Base-by-base conservation (phyloP, 2,329 filamentous ascomycete species). In the Knufia fluminis region DNA sequence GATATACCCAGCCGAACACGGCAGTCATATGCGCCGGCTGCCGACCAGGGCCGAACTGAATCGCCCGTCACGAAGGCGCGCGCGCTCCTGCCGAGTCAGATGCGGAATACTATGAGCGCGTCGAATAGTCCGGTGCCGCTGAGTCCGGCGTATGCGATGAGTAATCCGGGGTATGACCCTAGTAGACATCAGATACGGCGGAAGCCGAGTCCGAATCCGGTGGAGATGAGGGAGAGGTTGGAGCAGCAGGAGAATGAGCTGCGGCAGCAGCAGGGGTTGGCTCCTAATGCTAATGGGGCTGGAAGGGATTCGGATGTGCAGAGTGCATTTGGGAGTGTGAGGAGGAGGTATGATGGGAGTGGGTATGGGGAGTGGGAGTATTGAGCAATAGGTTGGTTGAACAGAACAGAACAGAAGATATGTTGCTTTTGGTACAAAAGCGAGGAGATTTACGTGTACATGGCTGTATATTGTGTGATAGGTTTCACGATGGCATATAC, bases 51-150 rank as follows among this genome's bases (percentile, higher is more conserved):
- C n/a, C 44, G 35, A 40, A 49, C 20, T 39, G 46, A 38, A 50
- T 46, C 46, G 39, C 52, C 9, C 39, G 53, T 49, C 50, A 36
- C 50, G 22, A 53, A 51, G 40, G 62, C 59, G 17, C 59, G 56
- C 24, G 64, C 63, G 17, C 57, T 62, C 9, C 58, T 65, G 26
- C 60, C 64, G 28, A 64, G 59, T 47, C 63, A 64, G 41, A 61
- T 66, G 49, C 26, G 26, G 6, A 51, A 54, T 28, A 58, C 57
- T 44, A 44, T 53, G 4, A 53, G 46, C 20, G 53, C 54, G 40
- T 44, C 46, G 38, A 33, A 35, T 14, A 47, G 41, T 17, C 48
- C 41, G 33, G 39, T 43, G 10, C 16, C 26, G 23, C 22, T n/a
- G 38, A 9, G 19, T 10, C 43, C 28, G 32, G 53, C 19, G 36